Conservation (phyloP, 139 green algal genomes). For the Chlorella sp. region DNA sequence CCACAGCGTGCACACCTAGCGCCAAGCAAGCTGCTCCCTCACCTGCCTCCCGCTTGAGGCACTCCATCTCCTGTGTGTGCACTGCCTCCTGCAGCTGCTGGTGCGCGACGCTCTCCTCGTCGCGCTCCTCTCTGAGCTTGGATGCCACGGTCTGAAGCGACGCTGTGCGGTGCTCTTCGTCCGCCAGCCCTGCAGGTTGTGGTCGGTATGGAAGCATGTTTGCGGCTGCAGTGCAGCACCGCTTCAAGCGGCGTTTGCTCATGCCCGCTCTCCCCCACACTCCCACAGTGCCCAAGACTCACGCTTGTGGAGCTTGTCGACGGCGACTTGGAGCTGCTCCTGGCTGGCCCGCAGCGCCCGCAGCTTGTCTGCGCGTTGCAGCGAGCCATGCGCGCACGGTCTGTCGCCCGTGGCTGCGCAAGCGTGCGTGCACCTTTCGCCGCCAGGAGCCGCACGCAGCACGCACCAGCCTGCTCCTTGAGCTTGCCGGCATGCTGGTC, state of each 20-base stretch:
- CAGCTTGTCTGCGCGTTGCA: neutral
- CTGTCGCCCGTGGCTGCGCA: neutral
- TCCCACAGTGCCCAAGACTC: neutral
- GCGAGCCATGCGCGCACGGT: neutral
- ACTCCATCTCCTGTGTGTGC: neutral
- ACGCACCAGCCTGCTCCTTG: constrained; percentile 19
- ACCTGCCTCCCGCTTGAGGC: neutral
- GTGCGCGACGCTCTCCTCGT: neutral
- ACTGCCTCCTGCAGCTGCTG: neutral
- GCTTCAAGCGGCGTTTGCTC: no score
- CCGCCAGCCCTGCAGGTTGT: neutral
- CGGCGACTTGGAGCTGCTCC: neutral
- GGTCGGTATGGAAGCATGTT: neutral
- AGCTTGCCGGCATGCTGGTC: constrained; percentile 11
- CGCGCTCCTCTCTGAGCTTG: neutral
- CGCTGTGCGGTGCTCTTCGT: neutral
- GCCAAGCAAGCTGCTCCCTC: neutral
- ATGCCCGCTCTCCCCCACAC: neutral
- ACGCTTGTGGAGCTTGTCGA: neutral
- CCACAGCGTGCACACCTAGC: neutral
- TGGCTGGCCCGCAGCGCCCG: neutral
- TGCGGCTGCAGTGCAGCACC: no score
- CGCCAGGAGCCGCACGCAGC: neutral
- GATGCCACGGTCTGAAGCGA: neutral
- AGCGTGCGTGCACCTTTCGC: neutral